Evolutionary conservation across 495 filamentous ascomycete genomes (phyloP).

Genomic region (Cryomyces minteri): DNA sequence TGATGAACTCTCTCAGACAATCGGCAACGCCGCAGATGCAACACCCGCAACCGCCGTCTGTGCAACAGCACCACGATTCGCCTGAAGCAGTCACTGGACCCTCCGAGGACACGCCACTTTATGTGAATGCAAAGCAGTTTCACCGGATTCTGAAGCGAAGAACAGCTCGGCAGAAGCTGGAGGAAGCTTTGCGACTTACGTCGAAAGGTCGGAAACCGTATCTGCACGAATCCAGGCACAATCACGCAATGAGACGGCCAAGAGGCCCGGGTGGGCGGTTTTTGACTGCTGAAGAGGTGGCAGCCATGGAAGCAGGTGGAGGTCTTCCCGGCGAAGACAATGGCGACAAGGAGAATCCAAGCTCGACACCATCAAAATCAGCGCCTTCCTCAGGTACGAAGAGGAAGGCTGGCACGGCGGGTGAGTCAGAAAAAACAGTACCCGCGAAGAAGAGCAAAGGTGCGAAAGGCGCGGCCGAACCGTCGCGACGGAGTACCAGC

Average conservation of each 20-base stretch:
- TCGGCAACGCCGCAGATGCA: conserved; percentile 19
- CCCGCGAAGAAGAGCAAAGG: conserved; percentile 1
- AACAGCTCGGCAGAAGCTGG: conserved; percentile 80
- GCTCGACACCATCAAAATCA: no score
- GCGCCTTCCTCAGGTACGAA: not conserved
- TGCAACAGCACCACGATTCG: conserved; percentile 54
- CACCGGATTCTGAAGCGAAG: conserved; percentile 90
- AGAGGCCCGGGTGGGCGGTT: conserved; percentile 94
- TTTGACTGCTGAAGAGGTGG: conserved; percentile 94
- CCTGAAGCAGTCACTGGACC: conserved; percentile 54
- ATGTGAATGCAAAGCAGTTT: conserved; percentile 98
- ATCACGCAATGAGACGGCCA: conserved; percentile 93
- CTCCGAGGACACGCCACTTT: conserved; percentile 85
- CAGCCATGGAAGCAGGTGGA: conserved; percentile 59
- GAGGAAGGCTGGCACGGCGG: conserved; percentile 4
- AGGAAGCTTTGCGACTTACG: conserved; percentile 77
- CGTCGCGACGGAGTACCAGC: not conserved
- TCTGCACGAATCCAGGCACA: conserved; percentile 95
- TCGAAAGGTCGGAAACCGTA: conserved; percentile 95
- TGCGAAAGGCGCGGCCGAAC: not conserved
- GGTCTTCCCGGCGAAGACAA: conserved; percentile 13
- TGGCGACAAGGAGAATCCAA: conserved; percentile 16
- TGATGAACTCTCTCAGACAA: conserved; percentile 8
- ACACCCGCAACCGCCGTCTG: conserved; percentile 27
- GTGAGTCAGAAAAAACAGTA: conserved; percentile 1